Conservation (phyloP, 495 filamentous ascomycete species). For the Podospora pseudopauciseta region DNA sequence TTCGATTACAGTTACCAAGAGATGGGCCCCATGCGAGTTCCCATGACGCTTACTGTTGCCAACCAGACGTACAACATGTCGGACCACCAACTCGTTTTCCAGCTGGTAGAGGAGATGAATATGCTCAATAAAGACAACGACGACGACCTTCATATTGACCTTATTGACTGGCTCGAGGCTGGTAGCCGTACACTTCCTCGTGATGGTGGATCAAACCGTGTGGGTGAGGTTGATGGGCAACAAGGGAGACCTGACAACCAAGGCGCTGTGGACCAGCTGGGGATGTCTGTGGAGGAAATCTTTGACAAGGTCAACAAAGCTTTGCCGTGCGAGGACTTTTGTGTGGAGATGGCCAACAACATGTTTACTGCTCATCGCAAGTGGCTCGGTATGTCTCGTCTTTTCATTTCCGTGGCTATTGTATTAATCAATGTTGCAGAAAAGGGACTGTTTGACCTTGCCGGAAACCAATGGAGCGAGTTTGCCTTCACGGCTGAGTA, state of each 20-base stretch:
- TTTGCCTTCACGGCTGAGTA: slow-evolving; percentile 58
- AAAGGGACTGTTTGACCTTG: slow-evolving; percentile 35
- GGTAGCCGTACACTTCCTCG: background rate
- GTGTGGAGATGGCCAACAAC: slow-evolving; percentile 52
- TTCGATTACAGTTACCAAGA: slow-evolving; percentile 71
- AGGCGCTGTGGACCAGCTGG: background rate
- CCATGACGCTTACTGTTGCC: slow-evolving; percentile 48
- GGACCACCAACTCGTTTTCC: slow-evolving; percentile 62
- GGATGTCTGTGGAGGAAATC: background rate
- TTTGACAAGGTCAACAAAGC: slow-evolving; percentile 11
- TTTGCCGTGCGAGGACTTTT: slow-evolving; percentile 21
- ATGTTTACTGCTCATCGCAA: slow-evolving; percentile 62
- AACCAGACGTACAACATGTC: slow-evolving; percentile 56
- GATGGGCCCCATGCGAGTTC: slow-evolving; percentile 70
- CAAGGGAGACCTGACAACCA: background rate
- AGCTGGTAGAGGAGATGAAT: slow-evolving; percentile 58
- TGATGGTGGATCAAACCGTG: slow-evolving; percentile 2
- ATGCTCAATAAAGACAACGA: slow-evolving; percentile 48
- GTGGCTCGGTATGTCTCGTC: slow-evolving; percentile 22
- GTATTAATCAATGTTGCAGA: background rate
- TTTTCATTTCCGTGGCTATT: background rate
- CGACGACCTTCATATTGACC: slow-evolving; percentile 55
- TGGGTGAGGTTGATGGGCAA: background rate
- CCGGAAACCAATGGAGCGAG: slow-evolving; percentile 52
- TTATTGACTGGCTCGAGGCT: slow-evolving; percentile 28